These are phyloP conservation scores for Exobasidium rhododendri DNA, from an alignment of 1,284 basidiomycete genomes.

Conservation along the genomic window DNA sequence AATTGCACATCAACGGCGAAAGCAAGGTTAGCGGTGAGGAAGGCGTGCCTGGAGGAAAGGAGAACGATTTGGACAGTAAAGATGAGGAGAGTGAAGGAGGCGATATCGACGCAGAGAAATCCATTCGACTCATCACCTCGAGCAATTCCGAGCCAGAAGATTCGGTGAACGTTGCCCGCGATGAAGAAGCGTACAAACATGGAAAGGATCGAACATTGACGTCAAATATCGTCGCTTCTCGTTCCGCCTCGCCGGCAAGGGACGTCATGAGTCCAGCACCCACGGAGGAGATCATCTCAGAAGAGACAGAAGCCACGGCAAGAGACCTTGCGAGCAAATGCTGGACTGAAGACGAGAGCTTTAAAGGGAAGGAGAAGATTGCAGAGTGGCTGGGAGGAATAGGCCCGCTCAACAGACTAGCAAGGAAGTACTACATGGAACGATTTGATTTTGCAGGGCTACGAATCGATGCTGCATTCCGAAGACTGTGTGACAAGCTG, in stretches of 20 bases:
- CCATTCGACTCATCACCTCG: slow-evolving; percentile 32
- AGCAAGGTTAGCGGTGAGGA: neutral
- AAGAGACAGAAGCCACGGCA: slow-evolving; percentile 13
- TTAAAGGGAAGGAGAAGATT: slow-evolving; percentile 82
- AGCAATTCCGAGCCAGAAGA: slow-evolving; percentile 4
- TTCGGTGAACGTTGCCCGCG: neutral
- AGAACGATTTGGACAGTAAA: neutral
- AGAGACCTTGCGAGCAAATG: slow-evolving; percentile 70
- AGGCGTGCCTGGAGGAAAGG: neutral
- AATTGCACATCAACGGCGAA: neutral
- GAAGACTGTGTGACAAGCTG: slow-evolving; percentile 82
- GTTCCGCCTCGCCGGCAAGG: neutral
- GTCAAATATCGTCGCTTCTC: neutral
- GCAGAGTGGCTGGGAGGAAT: slow-evolving; percentile 90
- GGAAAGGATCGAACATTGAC: neutral
- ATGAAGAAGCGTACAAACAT: neutral
- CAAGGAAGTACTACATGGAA: slow-evolving; percentile 76
- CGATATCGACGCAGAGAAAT: slow-evolving; percentile 21
- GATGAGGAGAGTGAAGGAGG: neutral
- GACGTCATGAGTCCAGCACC: neutral
- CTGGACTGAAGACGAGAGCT: slow-evolving; percentile 81
- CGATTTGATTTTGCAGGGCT: slow-evolving; percentile 81
- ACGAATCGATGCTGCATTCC: slow-evolving; percentile 82
- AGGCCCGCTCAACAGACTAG: slow-evolving; percentile 69
- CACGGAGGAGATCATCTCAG: neutral